phyloP scores from a whole-genome alignment of 2,329 filamentous ascomycete species.

The Penicillium sp. region DNA sequence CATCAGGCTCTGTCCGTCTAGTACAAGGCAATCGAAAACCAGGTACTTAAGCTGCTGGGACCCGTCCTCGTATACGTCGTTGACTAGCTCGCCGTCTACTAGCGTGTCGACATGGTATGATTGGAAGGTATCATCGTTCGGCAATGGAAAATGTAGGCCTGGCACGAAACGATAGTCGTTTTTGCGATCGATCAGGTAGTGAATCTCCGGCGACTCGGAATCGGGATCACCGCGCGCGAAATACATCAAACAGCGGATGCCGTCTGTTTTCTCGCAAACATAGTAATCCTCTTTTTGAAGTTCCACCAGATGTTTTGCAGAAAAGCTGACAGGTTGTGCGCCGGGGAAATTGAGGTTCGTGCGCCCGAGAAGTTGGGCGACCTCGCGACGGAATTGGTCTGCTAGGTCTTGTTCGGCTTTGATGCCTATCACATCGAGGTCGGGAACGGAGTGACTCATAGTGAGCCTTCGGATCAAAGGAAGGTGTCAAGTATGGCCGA shows the following conservation, averaged over 20 bases:
- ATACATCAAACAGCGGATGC: slow-evolving; percentile 92
- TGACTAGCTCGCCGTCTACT: slow-evolving; percentile 89
- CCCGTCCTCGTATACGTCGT: slow-evolving; percentile 72
- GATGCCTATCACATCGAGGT: slow-evolving; percentile 54
- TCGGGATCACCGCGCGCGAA: slow-evolving; percentile 58
- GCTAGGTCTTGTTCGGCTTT: slow-evolving; percentile 64
- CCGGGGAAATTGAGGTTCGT: slow-evolving; percentile 72
- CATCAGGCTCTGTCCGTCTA: slow-evolving; percentile 75
- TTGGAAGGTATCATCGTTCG: slow-evolving; percentile 57
- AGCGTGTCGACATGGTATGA: slow-evolving; percentile 78
- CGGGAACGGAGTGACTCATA: slow-evolving; percentile 43
- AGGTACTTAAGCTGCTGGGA: slow-evolving; percentile 73
- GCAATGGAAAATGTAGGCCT: slow-evolving; percentile 76
- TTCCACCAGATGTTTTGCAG: slow-evolving; percentile 76
- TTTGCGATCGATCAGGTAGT: slow-evolving; percentile 95
- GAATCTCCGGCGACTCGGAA: slow-evolving; percentile 66
- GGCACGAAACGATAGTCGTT: slow-evolving; percentile 93
- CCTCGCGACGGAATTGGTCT: slow-evolving; percentile 65
- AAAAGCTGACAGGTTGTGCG: slow-evolving; percentile 92
- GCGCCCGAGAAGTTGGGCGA: slow-evolving; percentile 72
- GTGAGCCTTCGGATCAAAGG: background rate
- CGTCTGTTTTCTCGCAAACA: slow-evolving; percentile 97
- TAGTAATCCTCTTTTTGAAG: slow-evolving; percentile 85
- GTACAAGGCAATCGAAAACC: slow-evolving; percentile 87
- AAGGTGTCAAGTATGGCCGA: background rate